A percentile compares a stretch with the other conserved stretches of the same genome.
These are phyloP conservation scores for Striga hermonthica DNA, from an alignment of 305 asterid species.

Conservation along the genomic window DNA sequence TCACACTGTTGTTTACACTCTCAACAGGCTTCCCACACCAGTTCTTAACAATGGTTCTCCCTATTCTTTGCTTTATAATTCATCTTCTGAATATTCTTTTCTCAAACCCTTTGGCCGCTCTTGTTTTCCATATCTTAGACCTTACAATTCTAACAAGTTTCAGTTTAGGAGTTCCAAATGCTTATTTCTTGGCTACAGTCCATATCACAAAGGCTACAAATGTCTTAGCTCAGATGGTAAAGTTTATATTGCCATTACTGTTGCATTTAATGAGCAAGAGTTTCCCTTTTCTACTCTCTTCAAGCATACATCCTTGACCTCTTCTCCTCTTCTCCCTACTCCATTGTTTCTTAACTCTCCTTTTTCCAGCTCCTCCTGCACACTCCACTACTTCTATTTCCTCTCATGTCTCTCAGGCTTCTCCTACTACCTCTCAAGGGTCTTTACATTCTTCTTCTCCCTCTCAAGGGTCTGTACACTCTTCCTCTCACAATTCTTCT, in stretches of 20 bases:
- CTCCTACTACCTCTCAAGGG: too few relatives aligned
- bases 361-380: too few relatives aligned
- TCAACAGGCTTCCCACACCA: background rate
- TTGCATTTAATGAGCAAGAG: background rate
- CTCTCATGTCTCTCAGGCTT: background rate
- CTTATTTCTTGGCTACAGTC: background rate
- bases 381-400: background rate
- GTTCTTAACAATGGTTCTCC: background rate
- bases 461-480: too few relatives aligned
- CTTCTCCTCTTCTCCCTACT: too few relatives aligned
- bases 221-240: background rate
- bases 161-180: background rate
- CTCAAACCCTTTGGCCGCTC: background rate
- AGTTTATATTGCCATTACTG: background rate
- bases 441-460: too few relatives aligned
- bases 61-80: background rate
- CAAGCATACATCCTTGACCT: too few relatives aligned
- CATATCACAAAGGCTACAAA: background rate
- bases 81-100: background rate
- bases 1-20: background rate
- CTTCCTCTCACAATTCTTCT: too few relatives aligned
- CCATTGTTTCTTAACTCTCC: too few relatives aligned
- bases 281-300: too few relatives aligned
- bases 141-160: background rate
- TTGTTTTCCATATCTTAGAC: background rate